Base-by-base conservation (phyloP, 441 rosid species). In the Flueggea neowawraea region DNA sequence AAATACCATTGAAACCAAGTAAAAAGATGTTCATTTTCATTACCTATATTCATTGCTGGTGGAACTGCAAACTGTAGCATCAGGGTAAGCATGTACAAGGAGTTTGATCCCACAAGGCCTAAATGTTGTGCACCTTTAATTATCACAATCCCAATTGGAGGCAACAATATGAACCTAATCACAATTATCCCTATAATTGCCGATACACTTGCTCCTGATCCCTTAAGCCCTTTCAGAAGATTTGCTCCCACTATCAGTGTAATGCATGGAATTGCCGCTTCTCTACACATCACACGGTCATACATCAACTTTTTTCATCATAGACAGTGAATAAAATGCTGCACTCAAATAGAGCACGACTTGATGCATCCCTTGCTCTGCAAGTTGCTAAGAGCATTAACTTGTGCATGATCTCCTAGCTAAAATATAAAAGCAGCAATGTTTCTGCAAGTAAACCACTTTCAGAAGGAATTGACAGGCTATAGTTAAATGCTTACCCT, bases 11-110 rank as follows among this genome's bases (percentile, higher is more conserved):
- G 28, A 22, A 22, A 22, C 28, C 28, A 22, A 22, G 28, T 22
- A 22, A 15, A 55, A 43, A 55, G 55, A 56, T 13, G n/a, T 44
- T 4, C 14, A 3, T 7, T 10, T 2, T 7, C 0, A 54, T 31
- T 68, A 79, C 84, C 78, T 31, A 82, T 69, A 57, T 70, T 79
- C 74, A 79, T 64, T 31, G 82, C 78, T 0, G 82, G 85, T 13
- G 84, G 85, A 52, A 76, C 54, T 43, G 83, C 79, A 71, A 55
- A 83, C 15, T 78, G 82, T 32, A 83, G 79, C 54, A 80, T 39
- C 16, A 80, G 80, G 9, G 67, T 76, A 22, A 83, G 78, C 44
- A 59, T 67, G 22, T 74, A 83, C 16, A 78, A 65, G 0, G 80
- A 44, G 45, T 83, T 63, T 6, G 80, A 60, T 6, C 58, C 65